Base-by-base conservation (phyloP, 768 basidiomycete species). In the Rhodotorula toruloides region DNA sequence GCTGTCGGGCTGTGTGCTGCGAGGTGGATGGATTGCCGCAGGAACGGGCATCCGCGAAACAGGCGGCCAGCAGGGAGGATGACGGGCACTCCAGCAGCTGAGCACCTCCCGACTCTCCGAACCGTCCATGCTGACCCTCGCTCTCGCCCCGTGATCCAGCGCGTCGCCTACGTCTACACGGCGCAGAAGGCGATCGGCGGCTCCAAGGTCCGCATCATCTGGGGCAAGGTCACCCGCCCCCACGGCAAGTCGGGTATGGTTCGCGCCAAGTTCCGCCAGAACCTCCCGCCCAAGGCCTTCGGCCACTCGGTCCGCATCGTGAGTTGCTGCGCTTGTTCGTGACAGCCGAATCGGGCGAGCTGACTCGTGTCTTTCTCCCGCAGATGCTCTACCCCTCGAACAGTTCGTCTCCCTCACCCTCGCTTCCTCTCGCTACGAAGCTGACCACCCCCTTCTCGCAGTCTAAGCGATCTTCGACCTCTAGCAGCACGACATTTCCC, bases 151-250 rank as follows among this genome's bases (percentile, higher is more conserved):
- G 48, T 66, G 46, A 31, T 47, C 31, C 74, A 96, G 92, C 89
- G 94, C 74, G 84, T 99, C 70, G 96, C 96, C 66, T 99, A 87
- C 80, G 92, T 99, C 74, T 99, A 99, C 87, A 89, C 87, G 78
- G 94, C 92, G 67, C 92, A 96, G 84, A 84, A 86, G 79, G 90
- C 91, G 80, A 85, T 94, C 73, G 87, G 87, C 79, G 96, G 96
- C 66, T 89, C 91, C 74, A 92, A 93, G 80, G 82, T 97, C 77
- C 89, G 96, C 73, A 91, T 98, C 70, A 97, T 98, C 83, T 98
- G 92, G 92, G 96, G 93, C 52, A 71, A 68, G 67, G 70, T 73
- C 58, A 74, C 68, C 59, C 68, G 67, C 50, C 59, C 72, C 53
- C 73, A 74, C 68, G 75, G 96, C 73, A 88, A 85, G 79, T 89